Percentiles rank a stretch among this genome's conserved stretches.
Evolutionary conservation across 495 filamentous ascomycete species (phyloP).

Genomic region (Cryomyces minteri): DNA sequence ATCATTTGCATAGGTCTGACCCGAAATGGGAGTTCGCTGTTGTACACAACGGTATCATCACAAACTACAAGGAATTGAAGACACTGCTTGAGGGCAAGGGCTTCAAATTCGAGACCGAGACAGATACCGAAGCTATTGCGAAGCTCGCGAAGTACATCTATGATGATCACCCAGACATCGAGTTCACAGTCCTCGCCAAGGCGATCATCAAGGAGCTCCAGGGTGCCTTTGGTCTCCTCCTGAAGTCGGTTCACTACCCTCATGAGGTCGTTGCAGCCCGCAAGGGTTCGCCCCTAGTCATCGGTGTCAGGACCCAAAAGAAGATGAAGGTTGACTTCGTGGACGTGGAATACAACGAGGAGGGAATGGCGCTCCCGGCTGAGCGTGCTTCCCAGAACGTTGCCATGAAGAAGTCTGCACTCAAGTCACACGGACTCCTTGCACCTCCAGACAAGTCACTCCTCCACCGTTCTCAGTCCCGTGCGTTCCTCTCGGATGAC

Average conservation of each 20-base stretch:
- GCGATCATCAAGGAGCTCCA: conserved; percentile 95
- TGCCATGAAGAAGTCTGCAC: conserved; percentile 62
- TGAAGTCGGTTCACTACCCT: conserved; percentile 97
- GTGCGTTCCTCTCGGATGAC: conserved; percentile 96
- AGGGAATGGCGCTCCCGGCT: conserved; percentile 62
- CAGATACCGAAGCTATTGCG: conserved; percentile 96
- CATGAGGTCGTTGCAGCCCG: conserved; percentile 95
- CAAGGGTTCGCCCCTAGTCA: conserved; percentile 91
- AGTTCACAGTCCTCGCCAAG: conserved; percentile 91
- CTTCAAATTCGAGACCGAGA: conserved; percentile 97
- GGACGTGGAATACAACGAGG: conserved; percentile 89
- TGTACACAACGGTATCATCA: conserved; percentile 99
- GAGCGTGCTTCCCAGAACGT: conserved; percentile 94
- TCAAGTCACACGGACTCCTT: conserved; percentile 37
- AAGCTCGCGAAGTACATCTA: conserved; percentile 98
- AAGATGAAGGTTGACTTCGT: conserved; percentile 99
- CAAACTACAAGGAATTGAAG: conserved; percentile 99
- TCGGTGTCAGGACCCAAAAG: conserved; percentile 85
- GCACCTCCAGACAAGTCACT: conserved; percentile 90
- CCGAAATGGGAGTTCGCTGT: conserved; percentile 88
- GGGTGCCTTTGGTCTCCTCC: conserved; percentile 86
- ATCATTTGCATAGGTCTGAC: conserved; percentile 35
- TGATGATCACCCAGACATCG: conserved; percentile 84
- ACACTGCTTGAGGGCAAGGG: conserved; percentile 83
- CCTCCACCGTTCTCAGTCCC: conserved; percentile 91